A percentile compares a stretch with the other conserved stretches of the same genome.
These are phyloP conservation scores for Diaporthe sp. DNA, from an alignment of 2,329 filamentous ascomycete species.

Conservation along the genomic window DNA sequence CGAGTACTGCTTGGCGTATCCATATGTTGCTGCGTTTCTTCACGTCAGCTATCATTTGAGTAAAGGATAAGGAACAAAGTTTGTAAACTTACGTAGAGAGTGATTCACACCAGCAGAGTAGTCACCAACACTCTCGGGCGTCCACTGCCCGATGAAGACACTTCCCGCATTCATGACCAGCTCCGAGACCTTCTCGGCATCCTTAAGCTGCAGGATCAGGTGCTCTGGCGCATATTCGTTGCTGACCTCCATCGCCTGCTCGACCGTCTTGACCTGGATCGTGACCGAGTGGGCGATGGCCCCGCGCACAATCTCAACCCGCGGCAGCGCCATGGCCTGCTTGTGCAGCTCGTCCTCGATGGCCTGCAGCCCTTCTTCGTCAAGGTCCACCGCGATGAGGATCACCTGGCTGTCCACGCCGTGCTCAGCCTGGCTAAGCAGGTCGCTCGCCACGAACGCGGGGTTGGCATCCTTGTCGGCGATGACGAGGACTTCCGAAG, in stretches of 20 bases:
- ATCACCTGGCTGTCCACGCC: conserved; percentile 97
- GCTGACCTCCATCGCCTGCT: conserved; percentile 84
- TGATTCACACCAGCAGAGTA: conserved; percentile 99
- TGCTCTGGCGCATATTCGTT: conserved; percentile 98
- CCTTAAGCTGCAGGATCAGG: conserved; percentile 88
- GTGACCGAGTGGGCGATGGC: conserved; percentile 94
- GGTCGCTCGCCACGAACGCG: conserved; percentile 94
- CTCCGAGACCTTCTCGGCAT: conserved; percentile 81
- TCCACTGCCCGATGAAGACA: conserved; percentile 97
- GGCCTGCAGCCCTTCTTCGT: conserved; percentile 78
- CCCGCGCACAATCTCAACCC: conserved; percentile 92
- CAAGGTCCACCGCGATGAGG: conserved; percentile 86
- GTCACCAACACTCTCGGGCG: conserved; percentile 96
- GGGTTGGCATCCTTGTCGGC: conserved; percentile 91
- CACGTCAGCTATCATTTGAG: conserved; percentile 34
- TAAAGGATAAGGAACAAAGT: background rate
- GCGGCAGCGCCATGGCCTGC: conserved; percentile 88
- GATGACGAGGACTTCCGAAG: conserved; percentile 96
- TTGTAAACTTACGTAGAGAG: conserved; percentile 84
- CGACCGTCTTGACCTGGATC: conserved; percentile 78
- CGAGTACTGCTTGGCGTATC: conserved; percentile 98
- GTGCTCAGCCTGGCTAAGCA: conserved; percentile 96
- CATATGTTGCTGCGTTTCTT: conserved; percentile 82
- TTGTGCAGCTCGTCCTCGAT: conserved; percentile 93
- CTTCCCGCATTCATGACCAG: conserved; percentile 93